Base-by-base conservation (phyloP, 1,139 yeast species). In the Taphrina populina region DNA sequence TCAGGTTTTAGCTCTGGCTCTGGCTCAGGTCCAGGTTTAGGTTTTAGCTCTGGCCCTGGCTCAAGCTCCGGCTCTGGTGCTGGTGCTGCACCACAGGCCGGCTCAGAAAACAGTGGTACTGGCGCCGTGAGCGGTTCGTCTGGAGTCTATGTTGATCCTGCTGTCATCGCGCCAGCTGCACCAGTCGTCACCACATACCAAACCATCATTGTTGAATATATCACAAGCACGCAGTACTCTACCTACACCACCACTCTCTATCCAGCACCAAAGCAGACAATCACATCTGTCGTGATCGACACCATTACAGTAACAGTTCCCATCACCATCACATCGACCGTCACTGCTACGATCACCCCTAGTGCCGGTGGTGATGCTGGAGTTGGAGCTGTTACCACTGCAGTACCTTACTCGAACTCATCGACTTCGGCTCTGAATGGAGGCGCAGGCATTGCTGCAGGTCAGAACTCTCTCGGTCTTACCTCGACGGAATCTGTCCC, bases 281-380 rank as follows among this genome's bases (percentile, higher is more conserved):
- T 43, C 2, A 43, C 47, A 8, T 30, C 29, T 11, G 24, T 49
- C 26, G 43, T 49, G 15, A 41, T 36, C 23, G 33, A 37, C 40
- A 40, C 54, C 7, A 40, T 46, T 20, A 49, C 54, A 4, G 46
- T 49, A 32, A 49, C 54, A 10, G 46, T 49, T 17, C 54, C 54
- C 3, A 39, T 40, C 24, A 49, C 54, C 21, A 40, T 39, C 10
- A 49, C 54, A 10, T 27, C 46, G 26, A 49, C 54, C 33, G 43
- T 49, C 54, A 49, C 54, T 15, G 29, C 54, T 30, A 49, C 54
- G 23, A 32, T 43, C 27, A 26, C 45, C 10, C 45, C 45, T n/a
- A n/a, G n/a, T n/a, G n/a, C n/a, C n/a, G n/a, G n/a, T n/a, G n/a
- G n/a, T n/a, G n/a, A n/a, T n/a, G n/a, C n/a, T n/a, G n/a, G n/a